Conservation (phyloP, 768 basidiomycete species). For the Termitomyces sp. region DNA sequence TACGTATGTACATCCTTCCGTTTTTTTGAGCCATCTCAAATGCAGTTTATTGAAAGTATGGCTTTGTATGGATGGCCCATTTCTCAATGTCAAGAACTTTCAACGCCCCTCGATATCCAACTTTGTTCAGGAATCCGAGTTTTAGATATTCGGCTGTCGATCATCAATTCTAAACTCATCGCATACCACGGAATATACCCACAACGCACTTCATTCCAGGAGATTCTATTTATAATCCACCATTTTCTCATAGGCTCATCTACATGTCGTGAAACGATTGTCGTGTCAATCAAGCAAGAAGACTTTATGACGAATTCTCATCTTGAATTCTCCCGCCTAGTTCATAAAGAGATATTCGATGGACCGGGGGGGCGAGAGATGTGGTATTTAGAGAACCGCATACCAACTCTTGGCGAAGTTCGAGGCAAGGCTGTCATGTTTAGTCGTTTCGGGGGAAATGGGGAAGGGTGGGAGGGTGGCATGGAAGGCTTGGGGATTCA, state of each 20-base stretch:
- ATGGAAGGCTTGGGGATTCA: slow-evolving; percentile 80
- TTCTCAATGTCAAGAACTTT: slow-evolving; percentile 75
- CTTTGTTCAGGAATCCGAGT: slow-evolving; percentile 75
- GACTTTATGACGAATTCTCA: slow-evolving; percentile 46
- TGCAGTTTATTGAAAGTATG: slow-evolving; percentile 40
- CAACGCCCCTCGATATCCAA: slow-evolving; percentile 60
- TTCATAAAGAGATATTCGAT: slow-evolving; percentile 55
- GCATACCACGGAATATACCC: slow-evolving; percentile 79
- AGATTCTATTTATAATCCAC: slow-evolving; percentile 56
- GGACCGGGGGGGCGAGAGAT: slow-evolving; percentile 51
- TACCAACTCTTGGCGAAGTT: slow-evolving; percentile 79
- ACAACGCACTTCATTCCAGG: slow-evolving; percentile 59
- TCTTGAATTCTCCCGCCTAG: slow-evolving; percentile 53
- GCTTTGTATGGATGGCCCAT: slow-evolving; percentile 83
- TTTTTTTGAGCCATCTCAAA: neutral
- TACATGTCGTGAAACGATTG: slow-evolving; percentile 64
- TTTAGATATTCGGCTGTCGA: slow-evolving; percentile 74
- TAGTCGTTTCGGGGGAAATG: slow-evolving; percentile 75
- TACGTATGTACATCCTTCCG: slow-evolving; percentile 38
- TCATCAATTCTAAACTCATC: slow-evolving; percentile 55
- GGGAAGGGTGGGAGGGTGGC: slow-evolving; percentile 63
- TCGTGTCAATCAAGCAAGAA: slow-evolving; percentile 91
- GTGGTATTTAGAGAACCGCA: slow-evolving; percentile 81
- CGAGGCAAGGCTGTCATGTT: slow-evolving; percentile 83
- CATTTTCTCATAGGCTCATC: slow-evolving; percentile 54